Base-by-base conservation (phyloP, 2,329 filamentous ascomycete species). In the Trichoderma pleuroti region DNA sequence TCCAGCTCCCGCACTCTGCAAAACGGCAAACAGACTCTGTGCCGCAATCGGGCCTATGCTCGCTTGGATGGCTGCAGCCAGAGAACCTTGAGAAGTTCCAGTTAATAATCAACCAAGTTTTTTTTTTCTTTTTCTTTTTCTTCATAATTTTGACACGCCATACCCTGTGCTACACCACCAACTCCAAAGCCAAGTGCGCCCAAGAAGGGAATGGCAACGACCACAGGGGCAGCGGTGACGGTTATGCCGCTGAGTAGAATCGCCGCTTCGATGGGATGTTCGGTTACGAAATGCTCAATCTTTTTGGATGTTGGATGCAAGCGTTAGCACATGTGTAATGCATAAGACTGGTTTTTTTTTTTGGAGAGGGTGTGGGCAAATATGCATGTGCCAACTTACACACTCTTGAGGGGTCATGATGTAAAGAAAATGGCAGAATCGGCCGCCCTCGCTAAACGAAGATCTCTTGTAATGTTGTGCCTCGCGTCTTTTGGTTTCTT, bases 1-100 rank as follows among this genome's bases (percentile, higher is more conserved):
- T 0, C 75, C 77, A 2, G 73, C 73, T 0, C 70, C 79, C 0
- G 77, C 79, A 56, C 79, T 80, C 73, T 80, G 76, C 0, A 80
- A 73, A 3, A 67, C 74, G 4, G 80, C 76, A 24, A 80, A 80
- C 0, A 74, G 0, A 11, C 74, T 73, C 0, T 54, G 42, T 3
- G 74, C 74, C 0, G 28, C 72, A 3, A 80, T 76, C 24, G 72
- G 76, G 5, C 77, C 78, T 1, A 78, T 75, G 14, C 14, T 11
- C 54, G 34, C 49, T 4, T 70, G 57, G 10, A 11, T 4, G 12
- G 10, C 18, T 64, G 46, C 56, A 28, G 66, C 66, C 32, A 68
- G 28, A 36, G 66, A 36, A 14, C 39, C 39, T 68, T 4, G 30
- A 24, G 39, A 61, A 11, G 3, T 24, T 28, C 8, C 8, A 42